These are phyloP conservation scores for Cyclanthera cordifolia DNA, from an alignment of 306 rosid species.

Conservation along the genomic window DNA sequence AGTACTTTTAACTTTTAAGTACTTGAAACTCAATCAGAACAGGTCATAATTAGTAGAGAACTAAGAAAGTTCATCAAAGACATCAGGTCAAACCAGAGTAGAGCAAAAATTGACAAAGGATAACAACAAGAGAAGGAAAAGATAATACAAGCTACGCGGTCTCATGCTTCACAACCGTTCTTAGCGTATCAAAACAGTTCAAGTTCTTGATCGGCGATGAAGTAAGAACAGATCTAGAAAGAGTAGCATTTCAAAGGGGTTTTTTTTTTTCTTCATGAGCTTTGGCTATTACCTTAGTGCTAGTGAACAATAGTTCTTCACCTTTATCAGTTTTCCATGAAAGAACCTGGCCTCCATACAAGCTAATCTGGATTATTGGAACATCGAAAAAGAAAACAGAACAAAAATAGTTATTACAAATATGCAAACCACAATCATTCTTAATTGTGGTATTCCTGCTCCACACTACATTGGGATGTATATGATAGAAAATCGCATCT, in stretches of 20 bases:
- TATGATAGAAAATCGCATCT: no score
- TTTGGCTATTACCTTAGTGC: conserved; percentile 43
- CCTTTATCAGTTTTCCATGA: conserved; percentile 72
- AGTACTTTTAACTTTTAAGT: no score
- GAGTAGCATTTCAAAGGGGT: background rate
- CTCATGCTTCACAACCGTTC: background rate
- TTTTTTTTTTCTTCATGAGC: background rate
- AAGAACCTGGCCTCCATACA: conserved; percentile 85
- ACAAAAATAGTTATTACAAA: background rate
- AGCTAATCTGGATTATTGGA: conserved; percentile 46
- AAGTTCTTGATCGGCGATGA: background rate
- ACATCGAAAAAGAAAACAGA: background rate
- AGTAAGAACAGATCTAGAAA: background rate
- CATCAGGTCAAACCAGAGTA: background rate
- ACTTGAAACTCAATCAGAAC: no score
- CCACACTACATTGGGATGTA: no score
- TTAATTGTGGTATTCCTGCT: no score
- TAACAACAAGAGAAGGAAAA: background rate
- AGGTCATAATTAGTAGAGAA: background rate
- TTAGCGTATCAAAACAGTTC: background rate
- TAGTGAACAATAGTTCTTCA: conserved; percentile 62
- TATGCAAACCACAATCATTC: background rate
- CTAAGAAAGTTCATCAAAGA: background rate
- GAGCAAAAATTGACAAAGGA: background rate
- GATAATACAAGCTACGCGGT: background rate